phyloP scores from a whole-genome alignment of 2,329 filamentous ascomycete genomes.

The Xylaria sp. region DNA sequence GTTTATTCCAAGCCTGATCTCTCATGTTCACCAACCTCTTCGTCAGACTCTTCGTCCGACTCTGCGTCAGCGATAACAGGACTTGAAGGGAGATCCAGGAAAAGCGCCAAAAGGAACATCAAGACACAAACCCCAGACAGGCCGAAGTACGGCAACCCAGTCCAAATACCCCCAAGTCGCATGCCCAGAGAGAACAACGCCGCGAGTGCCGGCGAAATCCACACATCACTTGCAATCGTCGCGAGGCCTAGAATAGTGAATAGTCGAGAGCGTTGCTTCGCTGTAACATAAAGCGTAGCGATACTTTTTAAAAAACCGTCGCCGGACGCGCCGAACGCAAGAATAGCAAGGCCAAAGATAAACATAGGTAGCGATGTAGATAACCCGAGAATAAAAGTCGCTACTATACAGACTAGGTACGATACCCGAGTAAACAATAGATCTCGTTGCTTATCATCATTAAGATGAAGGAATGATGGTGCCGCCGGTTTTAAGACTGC shows the following conservation, averaged over 20 bases:
- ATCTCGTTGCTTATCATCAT: conserved; percentile 44
- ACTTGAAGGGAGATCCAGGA: conserved; percentile 37
- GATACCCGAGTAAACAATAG: conserved; percentile 45
- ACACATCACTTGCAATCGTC: conserved; percentile 42
- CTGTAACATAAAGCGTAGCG: conserved; percentile 44
- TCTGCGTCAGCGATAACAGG: conserved; percentile 36
- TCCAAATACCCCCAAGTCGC: conserved; percentile 45
- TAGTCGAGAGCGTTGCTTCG: conserved; percentile 46
- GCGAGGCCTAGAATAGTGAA: conserved; percentile 45
- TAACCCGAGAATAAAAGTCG: conserved; percentile 44
- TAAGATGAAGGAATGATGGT: conserved; percentile 41
- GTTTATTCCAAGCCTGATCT: not conserved
- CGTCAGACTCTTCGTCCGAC: conserved; percentile 21
- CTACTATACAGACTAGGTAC: conserved; percentile 39
- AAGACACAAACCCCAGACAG: conserved; percentile 42
- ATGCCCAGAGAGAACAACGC: conserved; percentile 48
- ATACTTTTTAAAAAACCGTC: conserved; percentile 46
- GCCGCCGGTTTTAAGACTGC: conserved; percentile 37
- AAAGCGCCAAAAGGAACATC: conserved; percentile 42
- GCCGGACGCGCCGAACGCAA: conserved; percentile 46
- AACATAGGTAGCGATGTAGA: conserved; percentile 44
- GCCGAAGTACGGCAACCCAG: conserved; percentile 49
- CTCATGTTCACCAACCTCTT: not conserved
- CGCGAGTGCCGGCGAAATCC: conserved; percentile 45
- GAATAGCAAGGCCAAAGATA: conserved; percentile 45